Evolutionary conservation across 129 eudicot genomes (phyloP).

Genomic region (Glebionis coronaria): DNA sequence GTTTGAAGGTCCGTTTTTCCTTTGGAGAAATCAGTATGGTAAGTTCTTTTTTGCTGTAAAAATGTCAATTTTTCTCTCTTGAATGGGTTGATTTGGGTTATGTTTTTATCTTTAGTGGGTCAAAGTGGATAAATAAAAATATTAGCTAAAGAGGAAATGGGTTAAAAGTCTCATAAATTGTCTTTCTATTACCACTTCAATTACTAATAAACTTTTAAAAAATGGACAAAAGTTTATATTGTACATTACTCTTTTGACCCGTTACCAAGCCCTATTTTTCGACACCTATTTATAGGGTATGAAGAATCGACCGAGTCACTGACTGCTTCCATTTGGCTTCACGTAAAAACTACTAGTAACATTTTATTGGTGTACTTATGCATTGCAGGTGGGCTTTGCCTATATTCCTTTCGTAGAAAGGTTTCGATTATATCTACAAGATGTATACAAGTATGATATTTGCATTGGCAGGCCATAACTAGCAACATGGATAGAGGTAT

Average conservation of each 20-base stretch:
- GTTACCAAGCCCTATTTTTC: background rate
- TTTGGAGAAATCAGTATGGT: constrained; percentile 71
- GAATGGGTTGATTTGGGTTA: background rate
- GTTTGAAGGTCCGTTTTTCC: constrained; percentile 74
- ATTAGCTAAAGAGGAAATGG: background rate
- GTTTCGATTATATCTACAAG: constrained; percentile 47
- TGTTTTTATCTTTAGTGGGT: background rate
- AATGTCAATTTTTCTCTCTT: background rate
- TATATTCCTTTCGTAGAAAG: constrained; percentile 78
- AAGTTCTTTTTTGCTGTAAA: constrained; percentile 4
- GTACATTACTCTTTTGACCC: background rate
- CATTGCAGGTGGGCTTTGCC: constrained; percentile 67
- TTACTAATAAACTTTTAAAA: too few relatives aligned
- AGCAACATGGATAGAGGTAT: constrained; percentile 74
- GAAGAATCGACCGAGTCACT: background rate
- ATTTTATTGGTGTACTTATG: constrained; percentile 7
- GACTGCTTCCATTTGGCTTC: background rate
- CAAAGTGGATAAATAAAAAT: too few relatives aligned
- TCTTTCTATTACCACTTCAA: too few relatives aligned
- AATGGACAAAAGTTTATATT: too few relatives aligned
- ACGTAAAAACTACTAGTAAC: constrained; percentile 7
- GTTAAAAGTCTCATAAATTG: too few relatives aligned
- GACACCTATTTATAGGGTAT: background rate
- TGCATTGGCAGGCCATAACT: constrained; percentile 78
- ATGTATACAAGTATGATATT: constrained; percentile 56